These are phyloP conservation scores for Alloascoidea africana DNA, from an alignment of 805 yeast genomes.

Conservation along the genomic window DNA sequence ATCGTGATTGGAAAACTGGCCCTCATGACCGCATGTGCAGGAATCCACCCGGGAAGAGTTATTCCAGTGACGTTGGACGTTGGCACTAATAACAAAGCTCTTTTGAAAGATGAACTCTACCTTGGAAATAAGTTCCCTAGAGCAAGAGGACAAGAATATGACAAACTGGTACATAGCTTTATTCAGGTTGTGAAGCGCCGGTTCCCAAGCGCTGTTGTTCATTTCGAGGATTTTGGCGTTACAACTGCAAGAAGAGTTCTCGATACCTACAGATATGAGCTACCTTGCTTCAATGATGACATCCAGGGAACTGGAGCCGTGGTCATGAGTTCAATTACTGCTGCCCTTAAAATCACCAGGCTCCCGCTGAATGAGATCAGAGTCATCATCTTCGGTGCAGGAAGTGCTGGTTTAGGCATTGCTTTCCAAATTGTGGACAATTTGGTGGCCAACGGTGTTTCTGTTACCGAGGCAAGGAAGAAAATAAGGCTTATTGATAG, in stretches of 20 bases:
- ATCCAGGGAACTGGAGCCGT: slow-evolving; percentile 99
- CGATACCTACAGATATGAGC: slow-evolving; percentile 51
- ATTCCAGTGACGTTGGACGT: slow-evolving; percentile 84
- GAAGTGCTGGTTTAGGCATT: slow-evolving; percentile 93
- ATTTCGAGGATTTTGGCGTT: slow-evolving; percentile 95
- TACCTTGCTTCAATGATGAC: slow-evolving; percentile 93
- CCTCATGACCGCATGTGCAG: slow-evolving; percentile 92
- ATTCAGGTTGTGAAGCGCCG: slow-evolving; percentile 53
- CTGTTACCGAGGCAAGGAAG: slow-evolving; percentile 54
- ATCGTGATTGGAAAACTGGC: slow-evolving; percentile 87
- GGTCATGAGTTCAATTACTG: slow-evolving; percentile 86
- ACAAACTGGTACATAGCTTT: slow-evolving; percentile 69
- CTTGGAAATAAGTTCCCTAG: slow-evolving; percentile 85
- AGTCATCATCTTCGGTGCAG: slow-evolving; percentile 83
- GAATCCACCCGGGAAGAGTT: slow-evolving; percentile 90
- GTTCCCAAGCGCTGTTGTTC: slow-evolving; percentile 84
- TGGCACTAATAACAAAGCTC: slow-evolving; percentile 79
- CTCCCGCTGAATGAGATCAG: slow-evolving; percentile 41
- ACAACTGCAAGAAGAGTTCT: slow-evolving; percentile 75
- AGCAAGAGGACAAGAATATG: slow-evolving; percentile 76
- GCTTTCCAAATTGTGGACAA: slow-evolving; percentile 89
- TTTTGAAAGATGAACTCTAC: slow-evolving; percentile 73
- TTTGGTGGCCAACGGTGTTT: slow-evolving; percentile 67
- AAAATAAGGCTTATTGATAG: slow-evolving; percentile 74
- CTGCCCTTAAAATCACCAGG: slow-evolving; percentile 72